Conservation (phyloP, 176 grass and related monocot genomes). For the Chloris gayana region DNA sequence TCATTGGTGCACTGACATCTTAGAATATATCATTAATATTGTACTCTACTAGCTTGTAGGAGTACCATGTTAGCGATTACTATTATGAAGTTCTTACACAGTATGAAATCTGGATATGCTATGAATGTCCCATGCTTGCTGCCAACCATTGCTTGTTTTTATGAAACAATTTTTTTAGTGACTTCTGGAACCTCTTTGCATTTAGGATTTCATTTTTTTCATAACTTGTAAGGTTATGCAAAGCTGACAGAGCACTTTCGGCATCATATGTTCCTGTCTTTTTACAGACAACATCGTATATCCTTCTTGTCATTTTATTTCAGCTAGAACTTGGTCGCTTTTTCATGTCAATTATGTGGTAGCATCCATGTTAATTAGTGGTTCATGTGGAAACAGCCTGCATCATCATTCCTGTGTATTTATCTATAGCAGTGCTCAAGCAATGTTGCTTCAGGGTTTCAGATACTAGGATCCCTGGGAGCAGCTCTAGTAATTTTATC, state of each 20-base stretch:
- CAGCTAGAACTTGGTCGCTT: constrained; percentile 9
- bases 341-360: constrained; percentile 17
- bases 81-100: constrained; percentile 2
- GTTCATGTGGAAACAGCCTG: background rate
- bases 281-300: background rate
- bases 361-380: background rate
- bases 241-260: constrained; percentile 1
- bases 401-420: constrained; percentile 3
- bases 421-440: constrained; percentile 1
- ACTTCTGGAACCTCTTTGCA: background rate
- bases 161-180: background rate
- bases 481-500: constrained; percentile 9
- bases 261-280: background rate
- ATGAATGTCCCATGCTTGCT: background rate
- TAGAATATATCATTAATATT: background rate
- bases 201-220: background rate
- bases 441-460: constrained; percentile 19
- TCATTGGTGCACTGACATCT: background rate
- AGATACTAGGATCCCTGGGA: background rate
- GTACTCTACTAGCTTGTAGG: background rate
- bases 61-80: background rate
- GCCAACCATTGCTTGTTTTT: constrained; percentile 10
- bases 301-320: background rate
- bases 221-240: background rate
- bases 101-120: background rate